Evolutionary conservation across 768 basidiomycete species (phyloP), one percentile per base, ranked within the genome.

Genomic region (Russula lepida): DNA sequence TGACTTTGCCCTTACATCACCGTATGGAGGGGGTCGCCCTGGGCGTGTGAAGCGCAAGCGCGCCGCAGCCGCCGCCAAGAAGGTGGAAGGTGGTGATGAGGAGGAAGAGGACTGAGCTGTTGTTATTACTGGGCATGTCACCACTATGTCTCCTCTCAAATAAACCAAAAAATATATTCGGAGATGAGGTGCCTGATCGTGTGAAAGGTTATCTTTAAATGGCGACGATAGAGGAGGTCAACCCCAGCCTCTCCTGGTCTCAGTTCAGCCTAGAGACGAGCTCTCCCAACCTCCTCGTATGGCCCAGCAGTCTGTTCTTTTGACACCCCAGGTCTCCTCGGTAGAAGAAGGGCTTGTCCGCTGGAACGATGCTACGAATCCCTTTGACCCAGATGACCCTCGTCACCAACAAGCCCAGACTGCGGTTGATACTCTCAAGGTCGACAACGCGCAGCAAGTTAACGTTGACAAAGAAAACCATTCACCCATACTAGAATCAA

Each of bases 1-100:
- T 74, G 97, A 99, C 84, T 99, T 98, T 73, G 89, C 95, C 48
- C 86, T 95, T 68, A 95, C 89, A 61, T 97, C 94, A 64, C 95
- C 95, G 59, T 95, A 92, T 71, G 95, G 95, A 73, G 95, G 95
- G 71, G 95, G 89, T 68, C 86, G 89, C 63, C 79, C 91, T 64
- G 95, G 95, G 69, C 95, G 95, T 68, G 93, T 95, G 73, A 98
- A 98, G 91, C 87, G 95, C 76, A 98, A 97, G 89, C 92, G 95
- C 72, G 92, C 89, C 62, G 86, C 86, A 65, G 91, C 91, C 47
- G 95, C 92, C 64, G 92, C 88, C 66, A 91, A 89, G 80, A 90
- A 86, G 79, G 90, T 88, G 68, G 92, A 85, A 70, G 94, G 86
- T 64, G 95, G 84, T 66, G 92, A 89, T 37, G 92, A 85, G 49